Base-by-base conservation (phyloP, 441 rosid species). In the Erysimum pusillum region DNA sequence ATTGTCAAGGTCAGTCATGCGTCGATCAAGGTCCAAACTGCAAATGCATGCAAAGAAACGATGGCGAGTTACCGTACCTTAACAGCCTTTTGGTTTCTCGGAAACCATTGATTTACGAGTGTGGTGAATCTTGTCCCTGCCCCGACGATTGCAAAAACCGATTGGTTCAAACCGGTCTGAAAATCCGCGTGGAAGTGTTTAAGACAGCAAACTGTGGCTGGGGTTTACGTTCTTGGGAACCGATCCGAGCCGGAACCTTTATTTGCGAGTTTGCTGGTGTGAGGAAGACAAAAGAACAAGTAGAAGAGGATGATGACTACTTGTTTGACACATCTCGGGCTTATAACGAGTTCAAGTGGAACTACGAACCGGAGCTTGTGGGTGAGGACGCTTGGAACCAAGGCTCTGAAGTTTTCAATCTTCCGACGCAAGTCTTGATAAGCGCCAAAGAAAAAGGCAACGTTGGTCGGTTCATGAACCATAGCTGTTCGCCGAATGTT, bases 221-320 rank as follows among this genome's bases (percentile, higher is more conserved):
- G 78, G 78, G 78, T 1, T 67, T 75, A 31, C 73, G 62, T 15
- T 36, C 68, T 4, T 75, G 4, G 85, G 88, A 87, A 51, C 81
- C 84, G 0, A 81, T 87, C 28, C 82, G 88, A 34, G 83, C 83
- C 0, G 88, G 88, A 18, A 73, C 83, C 15, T 83, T 81, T 65
- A 84, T 86, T 8, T 86, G 87, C 51, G 87, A 84, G 49, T 86
- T 81, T 77, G 81, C 82, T 15, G 89, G 89, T 13, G 79, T n/a
- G 69, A 32, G 1, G 0, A 64, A 80, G 66, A 80, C 56, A 36
- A 69, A 74, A 15, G 73, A 81, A 20, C 61, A 75, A 54, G 61
- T 52, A 18, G 84, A 70, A 56, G 76, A 67, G 54, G 79, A 71
- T 25, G 35, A 67, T 22, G 81, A 69, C 0, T 80, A 79, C 18